Evolutionary conservation across 352 stramenopile genomes (phyloP).

Genomic region (Peronospora destructor): DNA sequence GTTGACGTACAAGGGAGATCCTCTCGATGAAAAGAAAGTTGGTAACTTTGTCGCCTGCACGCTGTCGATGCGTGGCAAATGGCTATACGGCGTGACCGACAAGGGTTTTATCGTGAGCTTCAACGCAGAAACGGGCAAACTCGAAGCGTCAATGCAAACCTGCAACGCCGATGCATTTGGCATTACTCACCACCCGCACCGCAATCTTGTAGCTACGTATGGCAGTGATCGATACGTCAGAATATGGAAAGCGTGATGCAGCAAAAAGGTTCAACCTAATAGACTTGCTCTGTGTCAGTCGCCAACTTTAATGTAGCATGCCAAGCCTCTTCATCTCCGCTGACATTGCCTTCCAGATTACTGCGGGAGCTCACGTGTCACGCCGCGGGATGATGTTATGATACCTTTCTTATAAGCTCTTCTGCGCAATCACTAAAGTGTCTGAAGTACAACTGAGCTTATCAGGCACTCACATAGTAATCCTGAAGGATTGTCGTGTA

Average conservation of each 20-base stretch:
- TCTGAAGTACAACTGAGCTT: not conserved
- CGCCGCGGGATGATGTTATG: too few relatives aligned
- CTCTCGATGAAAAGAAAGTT: conserved; percentile 49
- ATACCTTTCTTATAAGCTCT: too few relatives aligned
- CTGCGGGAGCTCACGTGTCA: too few relatives aligned
- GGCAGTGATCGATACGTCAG: conserved; percentile 78
- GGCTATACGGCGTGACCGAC: conserved; percentile 83
- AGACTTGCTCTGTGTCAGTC: not conserved
- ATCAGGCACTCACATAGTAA: conserved; percentile 7
- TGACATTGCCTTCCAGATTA: too few relatives aligned
- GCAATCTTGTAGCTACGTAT: conserved; percentile 87
- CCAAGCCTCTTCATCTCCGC: not conserved
- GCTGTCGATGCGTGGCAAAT: conserved; percentile 76
- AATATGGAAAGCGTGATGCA: conserved; percentile 67
- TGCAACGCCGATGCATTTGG: conserved; percentile 75
- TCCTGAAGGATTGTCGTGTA: conserved; percentile 11
- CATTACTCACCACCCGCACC: conserved; percentile 80
- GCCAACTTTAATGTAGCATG: too few relatives aligned
- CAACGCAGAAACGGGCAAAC: conserved; percentile 33
- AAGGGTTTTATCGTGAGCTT: conserved; percentile 81
- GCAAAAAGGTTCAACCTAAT: conserved; percentile 1
- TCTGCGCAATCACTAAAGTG: not conserved
- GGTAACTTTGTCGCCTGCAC: conserved; percentile 85
- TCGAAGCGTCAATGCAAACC: conserved; percentile 80
- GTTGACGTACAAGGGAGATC: conserved; percentile 58